Base-by-base conservation (phyloP, 2,329 filamentous ascomycete species). In the Aureobasidium vineae region DNA sequence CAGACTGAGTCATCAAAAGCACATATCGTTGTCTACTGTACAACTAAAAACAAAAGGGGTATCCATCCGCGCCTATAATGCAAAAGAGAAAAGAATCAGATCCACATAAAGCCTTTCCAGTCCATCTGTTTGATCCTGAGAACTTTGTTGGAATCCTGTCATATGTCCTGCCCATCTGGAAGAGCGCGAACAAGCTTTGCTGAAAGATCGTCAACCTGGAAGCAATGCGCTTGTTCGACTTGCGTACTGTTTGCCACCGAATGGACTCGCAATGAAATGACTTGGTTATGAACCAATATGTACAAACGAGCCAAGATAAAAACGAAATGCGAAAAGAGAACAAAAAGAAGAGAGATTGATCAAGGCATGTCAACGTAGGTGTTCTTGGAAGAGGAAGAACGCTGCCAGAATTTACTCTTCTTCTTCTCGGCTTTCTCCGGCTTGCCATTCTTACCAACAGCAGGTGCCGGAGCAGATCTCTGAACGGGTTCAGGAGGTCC, bases 401-500 rank as follows among this genome's bases (percentile, higher is more conserved):
- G 67, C 33, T 66, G 57, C 68, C 69, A 69, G 53, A 72, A 71
- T 41, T 70, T 70, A 10, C 60, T 54, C 63, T 68, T 65, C 54
- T 65, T 72, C 54, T 77, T 75, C 61, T 76, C 74, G 61, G 63
- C 53, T 47, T 68, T 66, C 40, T 68, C 41, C 6, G 47, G n/a
- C 13, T 52, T 53, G 23, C 43, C 59, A 43, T 60, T 16, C 8
- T 33, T 45, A 5, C 65, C 65, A 21, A 65, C 43, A 13, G 53
- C 47, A 19, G 64, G 65, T n/a, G 52, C 61, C 31, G 68, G 68
- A 59, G 67, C 67, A 15, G 47, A 19, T 71, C 70, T 67, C 19
- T 61, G 41, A 4, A 64, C 61, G 10, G 70, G 71, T 3, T 68
- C 71, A 5, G 68, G 69, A 16, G 79, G 79, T 0, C 77, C 79